Evolutionary conservation across 179 eudicot species (phyloP).

Genomic region (Beta macrorhiza): DNA sequence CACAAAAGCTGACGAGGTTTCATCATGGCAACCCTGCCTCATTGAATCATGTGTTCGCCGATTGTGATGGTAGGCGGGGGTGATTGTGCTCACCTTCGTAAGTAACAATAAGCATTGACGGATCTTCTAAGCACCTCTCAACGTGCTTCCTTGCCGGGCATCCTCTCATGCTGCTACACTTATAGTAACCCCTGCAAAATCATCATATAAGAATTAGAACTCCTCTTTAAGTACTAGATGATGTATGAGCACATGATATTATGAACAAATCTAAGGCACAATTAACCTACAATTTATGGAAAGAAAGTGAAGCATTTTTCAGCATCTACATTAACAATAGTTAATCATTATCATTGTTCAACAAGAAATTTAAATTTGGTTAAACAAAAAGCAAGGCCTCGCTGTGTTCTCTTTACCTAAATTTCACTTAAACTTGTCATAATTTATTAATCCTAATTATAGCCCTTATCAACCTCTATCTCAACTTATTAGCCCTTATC

Average conservation of each 20-base stretch:
- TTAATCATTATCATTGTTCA: background rate
- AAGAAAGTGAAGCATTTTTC: background rate
- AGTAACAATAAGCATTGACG: constrained; percentile 48
- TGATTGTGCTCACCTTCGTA: constrained; percentile 54
- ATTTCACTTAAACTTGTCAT: no score
- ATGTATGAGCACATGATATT: background rate
- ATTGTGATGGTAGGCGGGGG: constrained; percentile 50
- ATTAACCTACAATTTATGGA: background rate
- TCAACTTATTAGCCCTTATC: no score
- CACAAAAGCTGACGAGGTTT: constrained; percentile 1
- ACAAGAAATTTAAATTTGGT: background rate
- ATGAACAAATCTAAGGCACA: background rate
- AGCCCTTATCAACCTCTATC: no score
- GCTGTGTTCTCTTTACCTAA: no score
- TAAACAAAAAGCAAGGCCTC: background rate
- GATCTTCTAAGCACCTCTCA: constrained; percentile 52
- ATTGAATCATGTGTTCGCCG: constrained; percentile 40
- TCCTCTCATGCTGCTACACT: constrained; percentile 54
- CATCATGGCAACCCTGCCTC: background rate
- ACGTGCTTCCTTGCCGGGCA: constrained; percentile 57
- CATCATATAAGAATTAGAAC: constrained; percentile 16
- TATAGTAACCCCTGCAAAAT: constrained; percentile 64
- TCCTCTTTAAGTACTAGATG: background rate
- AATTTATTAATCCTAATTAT: no score
- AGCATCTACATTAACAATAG: background rate